A percentile compares a stretch with the other conserved stretches of the same genome.
These are phyloP conservation scores for Letharia lupina DNA, from an alignment of 495 filamentous ascomycete species.

Conservation along the genomic window DNA sequence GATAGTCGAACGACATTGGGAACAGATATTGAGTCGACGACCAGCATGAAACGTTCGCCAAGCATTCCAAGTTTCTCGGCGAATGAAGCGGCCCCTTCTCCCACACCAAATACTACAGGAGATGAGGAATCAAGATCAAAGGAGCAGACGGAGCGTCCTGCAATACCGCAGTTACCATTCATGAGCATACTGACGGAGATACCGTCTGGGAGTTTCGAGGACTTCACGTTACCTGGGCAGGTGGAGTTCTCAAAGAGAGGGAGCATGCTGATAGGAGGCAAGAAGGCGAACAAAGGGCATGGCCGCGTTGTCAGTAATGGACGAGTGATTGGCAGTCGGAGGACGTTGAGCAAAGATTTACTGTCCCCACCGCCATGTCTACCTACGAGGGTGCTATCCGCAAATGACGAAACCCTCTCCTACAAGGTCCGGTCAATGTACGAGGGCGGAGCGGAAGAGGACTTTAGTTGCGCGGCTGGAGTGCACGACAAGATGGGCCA, in stretches of 20 bases:
- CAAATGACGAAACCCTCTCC: constrained; percentile 78
- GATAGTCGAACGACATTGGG: constrained; percentile 41
- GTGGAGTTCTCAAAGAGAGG: constrained; percentile 53
- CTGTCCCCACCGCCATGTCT: constrained; percentile 25
- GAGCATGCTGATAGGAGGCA: constrained; percentile 37
- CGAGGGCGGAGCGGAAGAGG: constrained; percentile 57
- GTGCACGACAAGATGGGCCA: constrained; percentile 8
- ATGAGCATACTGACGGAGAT: constrained; percentile 49
- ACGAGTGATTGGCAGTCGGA: constrained; percentile 20
- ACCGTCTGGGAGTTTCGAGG: constrained; percentile 45
- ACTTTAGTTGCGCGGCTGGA: constrained; percentile 38
- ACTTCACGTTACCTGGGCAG: constrained; percentile 39
- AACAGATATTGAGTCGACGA: constrained; percentile 32
- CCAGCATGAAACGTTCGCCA: constrained; percentile 20
- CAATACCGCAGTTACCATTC: constrained; percentile 35
- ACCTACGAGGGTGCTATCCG: constrained; percentile 48
- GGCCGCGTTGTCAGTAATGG: constrained; percentile 18
- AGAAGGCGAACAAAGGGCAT: constrained; percentile 35
- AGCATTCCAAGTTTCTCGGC: constrained; percentile 21
- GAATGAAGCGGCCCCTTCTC: constrained; percentile 34
- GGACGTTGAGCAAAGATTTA: constrained; percentile 20
- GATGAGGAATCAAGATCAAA: constrained; percentile 13
- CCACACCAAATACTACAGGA: constrained; percentile 19
- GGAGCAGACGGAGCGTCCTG: constrained; percentile 2
- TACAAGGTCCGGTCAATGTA: constrained; percentile 89